A percentile compares a stretch with the other conserved stretches of the same genome.
These are phyloP conservation scores for Xerocomus nothofagi DNA, from an alignment of 1,284 basidiomycete genomes.

Conservation along the genomic window DNA sequence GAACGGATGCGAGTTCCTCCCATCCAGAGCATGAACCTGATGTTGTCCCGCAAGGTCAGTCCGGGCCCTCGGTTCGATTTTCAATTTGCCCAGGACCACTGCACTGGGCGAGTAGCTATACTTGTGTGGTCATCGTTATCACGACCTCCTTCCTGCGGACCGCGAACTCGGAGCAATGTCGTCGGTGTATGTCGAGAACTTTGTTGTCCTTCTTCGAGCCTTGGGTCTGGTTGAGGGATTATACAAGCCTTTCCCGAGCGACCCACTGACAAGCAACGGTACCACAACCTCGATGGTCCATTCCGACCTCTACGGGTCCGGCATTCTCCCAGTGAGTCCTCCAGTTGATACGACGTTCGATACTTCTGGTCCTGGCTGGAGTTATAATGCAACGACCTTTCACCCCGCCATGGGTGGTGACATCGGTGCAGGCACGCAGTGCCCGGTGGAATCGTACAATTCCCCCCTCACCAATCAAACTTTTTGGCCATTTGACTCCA, in stretches of 20 bases:
- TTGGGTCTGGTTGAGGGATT: conserved; percentile 21
- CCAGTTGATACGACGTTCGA: conserved; percentile 1
- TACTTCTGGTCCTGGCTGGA: not conserved
- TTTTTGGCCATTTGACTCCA: conserved; percentile 21
- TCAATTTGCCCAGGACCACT: conserved; percentile 1
- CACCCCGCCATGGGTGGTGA: not conserved
- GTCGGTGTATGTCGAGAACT: conserved; percentile 5
- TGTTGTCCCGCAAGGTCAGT: not conserved
- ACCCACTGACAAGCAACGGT: not conserved
- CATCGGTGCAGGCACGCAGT: conserved; percentile 1
- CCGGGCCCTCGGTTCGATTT: not conserved
- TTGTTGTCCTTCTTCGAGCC: conserved; percentile 16
- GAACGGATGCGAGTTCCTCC: too few species aligned
- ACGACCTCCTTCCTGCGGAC: not conserved
- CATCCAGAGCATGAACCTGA: not conserved
- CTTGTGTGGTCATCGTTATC: not conserved
- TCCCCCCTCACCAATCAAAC: conserved; percentile 6
- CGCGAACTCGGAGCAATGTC: conserved; percentile 3
- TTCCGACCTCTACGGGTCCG: not conserved
- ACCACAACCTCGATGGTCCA: not conserved
- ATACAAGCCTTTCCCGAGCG: conserved; percentile 19
- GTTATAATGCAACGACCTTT: not conserved
- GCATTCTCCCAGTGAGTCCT: not conserved
- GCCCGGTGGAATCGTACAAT: conserved; percentile 12
- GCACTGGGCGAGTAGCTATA: not conserved